phyloP scores from a whole-genome alignment of 2,329 filamentous ascomycete species.

The Zymoseptoria passerinii region DNA sequence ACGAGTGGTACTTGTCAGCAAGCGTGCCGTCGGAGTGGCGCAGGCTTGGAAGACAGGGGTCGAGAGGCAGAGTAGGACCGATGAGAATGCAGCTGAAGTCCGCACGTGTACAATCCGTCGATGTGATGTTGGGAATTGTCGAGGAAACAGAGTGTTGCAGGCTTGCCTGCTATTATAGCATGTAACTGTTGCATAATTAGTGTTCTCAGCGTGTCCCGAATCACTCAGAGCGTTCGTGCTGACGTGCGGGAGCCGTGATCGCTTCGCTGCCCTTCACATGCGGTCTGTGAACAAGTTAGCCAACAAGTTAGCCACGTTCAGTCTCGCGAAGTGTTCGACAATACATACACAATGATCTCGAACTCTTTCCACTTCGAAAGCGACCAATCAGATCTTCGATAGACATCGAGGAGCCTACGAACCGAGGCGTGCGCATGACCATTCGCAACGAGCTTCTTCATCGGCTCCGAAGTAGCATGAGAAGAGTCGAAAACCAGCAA shows the following conservation, averaged over 20 bases:
- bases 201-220: background rate
- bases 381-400: conserved; percentile 62
- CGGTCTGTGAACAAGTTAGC: conserved; percentile 21
- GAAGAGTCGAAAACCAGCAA: conserved; percentile 85
- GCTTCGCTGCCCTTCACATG: conserved; percentile 19
- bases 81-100: background rate
- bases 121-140: background rate
- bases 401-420: conserved; percentile 56
- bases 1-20: background rate
- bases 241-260: background rate
- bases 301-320: conserved; percentile 1
- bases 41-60: background rate
- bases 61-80: background rate
- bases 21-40: background rate
- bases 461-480: conserved; percentile 58
- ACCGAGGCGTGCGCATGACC: conserved; percentile 31
- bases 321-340: conserved; percentile 26
- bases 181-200: background rate
- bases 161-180: background rate
- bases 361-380: conserved; percentile 66
- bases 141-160: background rate
- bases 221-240: background rate
- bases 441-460: conserved; percentile 51
- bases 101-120: background rate
- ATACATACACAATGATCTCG: conserved; percentile 44